Conservation (phyloP, 306 rosid genomes). For the Prosopis cineraria region DNA sequence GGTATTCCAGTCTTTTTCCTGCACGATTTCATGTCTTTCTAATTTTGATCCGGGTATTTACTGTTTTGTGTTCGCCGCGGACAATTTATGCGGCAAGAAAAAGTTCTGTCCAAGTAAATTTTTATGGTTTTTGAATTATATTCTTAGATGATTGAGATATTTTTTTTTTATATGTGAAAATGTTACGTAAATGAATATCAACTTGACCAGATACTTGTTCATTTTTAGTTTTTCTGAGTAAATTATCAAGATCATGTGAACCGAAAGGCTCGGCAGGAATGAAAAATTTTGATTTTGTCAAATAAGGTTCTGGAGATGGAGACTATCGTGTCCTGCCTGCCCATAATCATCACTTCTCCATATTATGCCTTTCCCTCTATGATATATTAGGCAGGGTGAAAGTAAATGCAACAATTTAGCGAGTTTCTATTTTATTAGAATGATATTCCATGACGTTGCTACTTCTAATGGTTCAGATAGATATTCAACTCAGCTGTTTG, state of each 20-base stretch:
- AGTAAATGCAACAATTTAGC: background rate
- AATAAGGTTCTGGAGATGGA: background rate
- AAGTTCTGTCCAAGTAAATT: background rate
- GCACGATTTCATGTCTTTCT: background rate
- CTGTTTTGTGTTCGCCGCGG: background rate
- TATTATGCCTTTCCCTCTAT: background rate
- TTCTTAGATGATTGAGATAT: background rate
- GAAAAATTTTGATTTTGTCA: background rate
- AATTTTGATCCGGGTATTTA: constrained; percentile 26
- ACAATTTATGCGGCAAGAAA: background rate
- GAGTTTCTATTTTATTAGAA: background rate
- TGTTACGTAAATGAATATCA: background rate
- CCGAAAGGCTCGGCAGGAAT: background rate
- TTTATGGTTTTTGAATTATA: background rate
- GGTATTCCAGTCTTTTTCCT: background rate
- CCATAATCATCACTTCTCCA: background rate
- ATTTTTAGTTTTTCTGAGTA: background rate
- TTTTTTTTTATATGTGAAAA: background rate
- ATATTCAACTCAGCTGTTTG: constrained; percentile 2
- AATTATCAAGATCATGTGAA: background rate
- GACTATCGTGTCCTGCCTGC: background rate
- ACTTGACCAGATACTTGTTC: no score
- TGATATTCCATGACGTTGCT: background rate
- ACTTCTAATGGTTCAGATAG: constrained; percentile 2
- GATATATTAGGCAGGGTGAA: background rate